Evolutionary conservation across 2,329 filamentous ascomycete species (phyloP).

Genomic region (Neofusicoccum laricinum): DNA sequence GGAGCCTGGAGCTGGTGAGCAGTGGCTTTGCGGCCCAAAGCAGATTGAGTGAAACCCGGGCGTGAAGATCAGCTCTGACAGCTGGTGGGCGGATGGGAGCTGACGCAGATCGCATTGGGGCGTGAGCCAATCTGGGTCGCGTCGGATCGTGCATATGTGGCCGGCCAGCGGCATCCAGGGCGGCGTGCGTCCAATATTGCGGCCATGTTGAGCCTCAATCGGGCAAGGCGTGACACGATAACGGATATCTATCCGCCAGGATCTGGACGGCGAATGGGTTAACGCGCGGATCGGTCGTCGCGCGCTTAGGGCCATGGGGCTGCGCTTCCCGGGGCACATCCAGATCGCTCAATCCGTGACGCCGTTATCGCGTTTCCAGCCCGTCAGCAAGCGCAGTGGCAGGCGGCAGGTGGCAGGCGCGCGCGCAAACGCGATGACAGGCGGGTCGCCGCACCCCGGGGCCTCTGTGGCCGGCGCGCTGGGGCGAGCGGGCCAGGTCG

Average conservation of each 20-base stretch:
- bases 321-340: not conserved
- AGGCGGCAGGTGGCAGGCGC: not conserved
- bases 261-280: constrained; percentile 18
- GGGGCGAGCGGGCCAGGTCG: not conserved
- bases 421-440: constrained; percentile 6
- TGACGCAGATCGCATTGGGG: constrained; percentile 6
- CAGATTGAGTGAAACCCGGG: constrained; percentile 7
- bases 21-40: constrained; percentile 7
- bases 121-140: not conserved
- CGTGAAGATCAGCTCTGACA: constrained; percentile 6
- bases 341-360: not conserved
- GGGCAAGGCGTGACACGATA: constrained; percentile 17
- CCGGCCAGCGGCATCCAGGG: constrained; percentile 8
- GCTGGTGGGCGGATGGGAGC: not conserved
- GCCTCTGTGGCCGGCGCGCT: constrained; percentile 1
- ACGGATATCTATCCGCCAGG: constrained; percentile 25
- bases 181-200: constrained; percentile 8
- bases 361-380: constrained; percentile 1
- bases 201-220: not conserved
- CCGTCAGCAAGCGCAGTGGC: not conserved
- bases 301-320: not conserved
- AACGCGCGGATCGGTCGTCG: constrained; percentile 1
- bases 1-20: not conserved
- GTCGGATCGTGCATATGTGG: constrained; percentile 11
- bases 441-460: constrained; percentile 1